Evolutionary conservation across 1,139 yeast genomes (phyloP).

Genomic region (Schwanniomyces etchellsii): DNA sequence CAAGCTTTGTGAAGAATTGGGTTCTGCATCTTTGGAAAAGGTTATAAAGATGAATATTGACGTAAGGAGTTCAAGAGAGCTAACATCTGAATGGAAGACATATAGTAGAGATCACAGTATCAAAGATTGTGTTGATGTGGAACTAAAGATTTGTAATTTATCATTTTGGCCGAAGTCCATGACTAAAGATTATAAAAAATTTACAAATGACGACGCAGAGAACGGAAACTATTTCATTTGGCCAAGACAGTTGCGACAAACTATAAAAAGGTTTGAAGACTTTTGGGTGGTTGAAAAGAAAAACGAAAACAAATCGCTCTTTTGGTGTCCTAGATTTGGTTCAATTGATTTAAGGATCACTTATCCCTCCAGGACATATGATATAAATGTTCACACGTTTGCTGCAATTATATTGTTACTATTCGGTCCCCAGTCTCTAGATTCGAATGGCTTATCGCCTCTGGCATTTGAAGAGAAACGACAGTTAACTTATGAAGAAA

Average conservation of each 20-base stretch:
- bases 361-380: conserved; percentile 66
- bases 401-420: conserved; percentile 74
- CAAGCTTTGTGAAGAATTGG: conserved; percentile 71
- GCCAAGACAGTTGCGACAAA: conserved; percentile 34
- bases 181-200: conserved; percentile 54
- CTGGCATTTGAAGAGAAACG: conserved; percentile 40
- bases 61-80: conserved; percentile 60
- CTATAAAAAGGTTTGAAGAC: conserved; percentile 36
- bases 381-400: conserved; percentile 73
- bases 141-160: conserved; percentile 50
- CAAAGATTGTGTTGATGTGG: conserved; percentile 29
- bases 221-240: conserved; percentile 44
- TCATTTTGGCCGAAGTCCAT: conserved; percentile 46
- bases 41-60: conserved; percentile 89
- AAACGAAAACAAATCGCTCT: conserved; percentile 69
- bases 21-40: conserved; percentile 72
- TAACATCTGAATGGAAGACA: conserved; percentile 49
- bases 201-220: conserved; percentile 31
- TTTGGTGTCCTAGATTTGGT: conserved; percentile 84
- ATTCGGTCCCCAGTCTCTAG: conserved; percentile 54
- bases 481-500: conserved; percentile 49
- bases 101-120: conserved; percentile 15
- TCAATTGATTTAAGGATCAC: conserved; percentile 70
- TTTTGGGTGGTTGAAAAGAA: conserved; percentile 46
- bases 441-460: conserved; percentile 29